Evolutionary conservation across 805 yeast species (phyloP), one percentile per base, ranked within the genome.

Genomic region (Starmerella apis): DNA sequence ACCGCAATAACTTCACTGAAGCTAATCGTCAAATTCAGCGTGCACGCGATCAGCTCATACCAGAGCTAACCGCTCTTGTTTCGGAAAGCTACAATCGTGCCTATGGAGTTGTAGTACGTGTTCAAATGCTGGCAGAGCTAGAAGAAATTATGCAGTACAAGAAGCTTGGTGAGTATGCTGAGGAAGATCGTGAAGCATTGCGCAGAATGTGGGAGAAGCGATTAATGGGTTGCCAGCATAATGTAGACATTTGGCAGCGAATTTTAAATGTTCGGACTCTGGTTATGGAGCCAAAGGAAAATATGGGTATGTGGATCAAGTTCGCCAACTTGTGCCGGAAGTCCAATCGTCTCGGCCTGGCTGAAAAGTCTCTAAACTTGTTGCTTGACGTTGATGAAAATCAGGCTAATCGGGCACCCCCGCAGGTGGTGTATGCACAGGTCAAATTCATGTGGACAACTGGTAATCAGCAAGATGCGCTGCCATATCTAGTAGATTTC

Each of bases 201-300:
- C 75, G 95, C 58, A 79, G 81, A 58, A 90, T 97, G 0, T 94
- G 98, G 98, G 86, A 85, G 62, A 84, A 85, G 46, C 76, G 99
- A 60, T 70, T 92, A 46, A 69, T 86, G 53, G 97, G 97, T 1
- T 87, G 96, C 62, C 98, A 92, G 68, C 76, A 92, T 59, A 92
- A 92, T 68, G 97, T 92, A 46, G 99, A 92, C 68, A 87, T 88
- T n/a, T 92, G 99, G 98, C 96, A 90, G 65, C 74, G 96, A 61
- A 81, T 92, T 79, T 73, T 92, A 53, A 85, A 88, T 63, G 95
- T 90, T 1, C 75, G 98, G 50, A 90, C 96, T 0, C 72, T 92
- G 43, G 97, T 92, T 13, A 84, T 92, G 41, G 82, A 83, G 56
- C 99, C 98, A 2, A 86, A 88, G 57, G 94, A 92, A 61, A 96